Evolutionary conservation across 306 rosid species (phyloP), one percentile per base, ranked within the genome.

Genomic region (Casuarina equisetifolia): DNA sequence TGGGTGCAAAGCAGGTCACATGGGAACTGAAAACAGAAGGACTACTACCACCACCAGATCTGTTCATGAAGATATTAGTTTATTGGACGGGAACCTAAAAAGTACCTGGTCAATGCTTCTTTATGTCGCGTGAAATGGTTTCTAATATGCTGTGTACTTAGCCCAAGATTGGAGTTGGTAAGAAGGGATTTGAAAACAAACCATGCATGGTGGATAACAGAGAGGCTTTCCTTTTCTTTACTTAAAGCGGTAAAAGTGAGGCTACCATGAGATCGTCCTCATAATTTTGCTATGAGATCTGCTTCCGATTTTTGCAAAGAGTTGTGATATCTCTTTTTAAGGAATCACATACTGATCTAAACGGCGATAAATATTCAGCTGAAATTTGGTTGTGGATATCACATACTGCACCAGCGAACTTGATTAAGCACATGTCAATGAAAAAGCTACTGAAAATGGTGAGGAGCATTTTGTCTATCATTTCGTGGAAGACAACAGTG

Each of bases 91-190:
- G 17, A 51, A 82, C 10, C 39, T 10, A 25, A 36, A 76, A 46
- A 66, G 72, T 77, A 67, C 35, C 76, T 36, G 40, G 59, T 82
- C 82, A 73, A 82, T 42, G n/a, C 72, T 48, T 13, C 5, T 11
- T 62, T 62, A 11, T 62, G 12, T 3, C 16, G 11, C 12, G 44
- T 62, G 9, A 5, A 36, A 36, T 48, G 38, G 15, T 62, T 62
- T 36, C 5, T 66, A 20, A 54, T 38, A 3, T 58, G 50, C 38
- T 80, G 49, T 57, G 52, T 48, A 58, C 75, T 68, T 48, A 80
- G n/a, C 46, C 20, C 74, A 10, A 69, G 32, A 70, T 46, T 74
- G 83, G 82, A 82, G 82, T 82, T 16, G 82, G 77, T 82, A 74
- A 9, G 38, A 69, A 16, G 3, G 50, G 71, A 66, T 8, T 53